phyloP scores from a whole-genome alignment of 2,329 filamentous ascomycete genomes.

The Aspergillus intermedius region DNA sequence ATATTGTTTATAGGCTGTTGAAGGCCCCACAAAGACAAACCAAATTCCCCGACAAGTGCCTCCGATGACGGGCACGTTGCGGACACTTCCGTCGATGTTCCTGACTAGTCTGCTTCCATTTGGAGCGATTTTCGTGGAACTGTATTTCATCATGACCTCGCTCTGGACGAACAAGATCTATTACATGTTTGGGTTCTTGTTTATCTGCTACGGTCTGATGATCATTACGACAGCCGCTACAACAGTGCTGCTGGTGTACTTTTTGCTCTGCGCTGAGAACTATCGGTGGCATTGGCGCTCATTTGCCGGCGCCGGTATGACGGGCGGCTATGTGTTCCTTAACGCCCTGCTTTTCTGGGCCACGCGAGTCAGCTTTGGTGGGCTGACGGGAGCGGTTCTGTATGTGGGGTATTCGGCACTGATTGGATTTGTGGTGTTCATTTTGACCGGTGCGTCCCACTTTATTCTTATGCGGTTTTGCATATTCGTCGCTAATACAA shows the following conservation, averaged over 20 bases:
- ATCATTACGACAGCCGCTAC: slow-evolving; percentile 89
- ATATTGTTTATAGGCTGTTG: slow-evolving; percentile 47
- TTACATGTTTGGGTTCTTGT: slow-evolving; percentile 99
- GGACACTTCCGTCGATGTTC: slow-evolving; percentile 81
- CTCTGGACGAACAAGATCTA: slow-evolving; percentile 99
- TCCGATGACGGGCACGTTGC: slow-evolving; percentile 72
- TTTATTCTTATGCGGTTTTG: background rate
- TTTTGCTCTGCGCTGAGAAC: slow-evolving; percentile 90
- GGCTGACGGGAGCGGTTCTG: slow-evolving; percentile 77
- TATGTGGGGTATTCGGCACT: slow-evolving; percentile 90
- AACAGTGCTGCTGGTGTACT: slow-evolving; percentile 91
- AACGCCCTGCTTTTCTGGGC: slow-evolving; percentile 89
- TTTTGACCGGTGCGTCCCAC: slow-evolving; percentile 72
- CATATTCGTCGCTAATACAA: slow-evolving; percentile 3
- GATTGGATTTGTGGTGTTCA: slow-evolving; percentile 85
- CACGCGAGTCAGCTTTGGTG: slow-evolving; percentile 77
- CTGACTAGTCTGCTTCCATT: slow-evolving; percentile 91
- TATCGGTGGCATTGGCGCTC: slow-evolving; percentile 99
- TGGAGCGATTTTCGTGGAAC: slow-evolving; percentile 92
- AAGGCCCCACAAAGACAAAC: slow-evolving; percentile 85
- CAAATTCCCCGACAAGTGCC: slow-evolving; percentile 97
- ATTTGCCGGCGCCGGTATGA: slow-evolving; percentile 86
- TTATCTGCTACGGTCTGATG: slow-evolving; percentile 96
- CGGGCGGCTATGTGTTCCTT: slow-evolving; percentile 82
- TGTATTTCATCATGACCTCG: slow-evolving; percentile 99